Conservation (phyloP, 768 basidiomycete genomes). For the Xerocomus potaroensis region DNA sequence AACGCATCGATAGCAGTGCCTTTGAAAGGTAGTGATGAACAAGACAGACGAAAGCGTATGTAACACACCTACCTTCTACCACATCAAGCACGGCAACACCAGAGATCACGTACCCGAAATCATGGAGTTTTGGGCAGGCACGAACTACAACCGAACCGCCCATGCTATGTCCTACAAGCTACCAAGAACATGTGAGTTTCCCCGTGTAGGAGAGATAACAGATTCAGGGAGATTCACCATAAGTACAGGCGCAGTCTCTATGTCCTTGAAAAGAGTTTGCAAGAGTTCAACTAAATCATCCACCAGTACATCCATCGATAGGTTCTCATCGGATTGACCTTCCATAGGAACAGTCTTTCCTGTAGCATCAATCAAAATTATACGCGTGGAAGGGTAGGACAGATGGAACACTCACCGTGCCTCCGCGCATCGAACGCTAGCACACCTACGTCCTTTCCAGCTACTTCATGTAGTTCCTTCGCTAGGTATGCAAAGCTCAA, state of each 20-base stretch:
- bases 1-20: slow-evolving; percentile 92
- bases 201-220: not conserved
- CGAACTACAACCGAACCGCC: slow-evolving; percentile 87
- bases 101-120: slow-evolving; percentile 62
- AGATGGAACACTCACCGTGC: slow-evolving; percentile 69
- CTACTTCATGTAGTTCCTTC: slow-evolving; percentile 61
- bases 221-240: slow-evolving; percentile 42
- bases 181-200: not conserved
- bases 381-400: not conserved
- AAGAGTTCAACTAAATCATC: slow-evolving; percentile 72
- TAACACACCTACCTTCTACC: slow-evolving; percentile 65
- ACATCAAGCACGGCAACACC: slow-evolving; percentile 85
- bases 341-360: slow-evolving; percentile 25
- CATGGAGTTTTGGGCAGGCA: slow-evolving; percentile 61
- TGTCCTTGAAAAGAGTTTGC: slow-evolving; percentile 63
- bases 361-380: not conserved
- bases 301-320: slow-evolving; percentile 70
- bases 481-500: slow-evolving; percentile 89
- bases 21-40: slow-evolving; percentile 23
- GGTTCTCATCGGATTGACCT: slow-evolving; percentile 25
- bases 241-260: slow-evolving; percentile 59
- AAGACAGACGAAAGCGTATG: not conserved
- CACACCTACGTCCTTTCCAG: slow-evolving; percentile 73
- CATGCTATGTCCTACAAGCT: slow-evolving; percentile 96
- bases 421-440: slow-evolving; percentile 78